Evolutionary conservation across 1,284 basidiomycete genomes (phyloP).

Genomic region (Moesziomyces parantarcticus): DNA sequence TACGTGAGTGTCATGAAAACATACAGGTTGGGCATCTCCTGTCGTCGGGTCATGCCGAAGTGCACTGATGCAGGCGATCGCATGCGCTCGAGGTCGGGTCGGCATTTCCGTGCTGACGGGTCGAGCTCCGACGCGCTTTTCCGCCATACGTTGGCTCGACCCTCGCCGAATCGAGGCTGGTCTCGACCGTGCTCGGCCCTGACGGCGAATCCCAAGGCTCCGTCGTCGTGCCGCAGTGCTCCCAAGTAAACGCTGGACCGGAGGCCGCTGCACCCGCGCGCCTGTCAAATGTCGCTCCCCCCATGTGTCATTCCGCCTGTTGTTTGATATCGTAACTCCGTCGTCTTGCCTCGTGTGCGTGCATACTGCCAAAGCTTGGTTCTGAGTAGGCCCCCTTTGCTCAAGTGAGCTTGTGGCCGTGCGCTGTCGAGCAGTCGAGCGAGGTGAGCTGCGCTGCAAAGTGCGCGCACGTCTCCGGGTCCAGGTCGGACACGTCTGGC

Average conservation of each 20-base stretch:
- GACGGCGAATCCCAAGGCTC: too few relatives aligned
- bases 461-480: neutral
- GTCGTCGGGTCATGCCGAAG: neutral
- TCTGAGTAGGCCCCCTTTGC: neutral
- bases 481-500: slow-evolving; percentile 10
- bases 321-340: too few relatives aligned
- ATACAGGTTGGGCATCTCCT: too few relatives aligned
- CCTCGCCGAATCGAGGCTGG: neutral
- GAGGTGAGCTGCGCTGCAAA: neutral
- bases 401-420: neutral
- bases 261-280: too few relatives aligned
- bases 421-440: slow-evolving; percentile 9
- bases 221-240: too few relatives aligned
- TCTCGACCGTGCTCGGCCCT: neutral
- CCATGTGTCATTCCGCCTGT: too few relatives aligned
- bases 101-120: neutral
- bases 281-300: too few relatives aligned
- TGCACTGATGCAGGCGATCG: neutral
- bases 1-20: too few relatives aligned
- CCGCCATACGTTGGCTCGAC: neutral
- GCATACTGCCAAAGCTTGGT: too few relatives aligned
- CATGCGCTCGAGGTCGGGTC: neutral
- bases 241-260: neutral
- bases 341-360: too few relatives aligned
- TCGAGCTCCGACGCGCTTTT: neutral